phyloP scores from a whole-genome alignment of 2,329 filamentous ascomycete genomes.

The Stagonosporopsis cucurbitacearum region DNA sequence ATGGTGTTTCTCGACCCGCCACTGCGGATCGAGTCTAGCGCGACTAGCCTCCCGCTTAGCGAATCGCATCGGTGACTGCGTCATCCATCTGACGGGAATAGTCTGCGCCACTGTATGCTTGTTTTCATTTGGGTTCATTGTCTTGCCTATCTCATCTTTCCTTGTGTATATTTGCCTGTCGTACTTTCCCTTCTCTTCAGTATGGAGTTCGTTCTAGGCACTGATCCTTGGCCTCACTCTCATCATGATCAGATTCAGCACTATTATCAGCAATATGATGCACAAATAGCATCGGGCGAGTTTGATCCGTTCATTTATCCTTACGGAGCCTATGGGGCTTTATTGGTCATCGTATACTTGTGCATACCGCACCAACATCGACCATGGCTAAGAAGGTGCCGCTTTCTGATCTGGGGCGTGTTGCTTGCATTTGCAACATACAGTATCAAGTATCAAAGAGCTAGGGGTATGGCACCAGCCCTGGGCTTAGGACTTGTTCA shows the following conservation, averaged over 20 bases:
- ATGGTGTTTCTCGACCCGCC: slow-evolving; percentile 41
- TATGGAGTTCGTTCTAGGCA: slow-evolving; percentile 8
- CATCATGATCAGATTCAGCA: slow-evolving; percentile 43
- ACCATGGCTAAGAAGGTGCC: slow-evolving; percentile 49
- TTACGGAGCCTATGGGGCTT: slow-evolving; percentile 48
- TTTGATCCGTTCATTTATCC: slow-evolving; percentile 55
- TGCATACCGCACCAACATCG: slow-evolving; percentile 57
- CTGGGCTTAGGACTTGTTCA: slow-evolving; percentile 63
- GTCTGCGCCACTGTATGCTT: slow-evolving; percentile 25
- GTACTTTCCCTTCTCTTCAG: not conserved
- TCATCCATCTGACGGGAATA: slow-evolving; percentile 28
- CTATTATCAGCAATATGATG: slow-evolving; percentile 51
- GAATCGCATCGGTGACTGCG: slow-evolving; percentile 34
- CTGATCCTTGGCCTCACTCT: slow-evolving; percentile 39
- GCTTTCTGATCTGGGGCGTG: slow-evolving; percentile 55
- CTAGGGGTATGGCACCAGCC: slow-evolving; percentile 58
- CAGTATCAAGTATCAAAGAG: slow-evolving; percentile 54
- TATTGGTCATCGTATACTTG: slow-evolving; percentile 57
- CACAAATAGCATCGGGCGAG: slow-evolving; percentile 48
- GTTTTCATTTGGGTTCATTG: slow-evolving; percentile 10
- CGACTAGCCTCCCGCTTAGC: slow-evolving; percentile 28
- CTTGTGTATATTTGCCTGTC: not conserved
- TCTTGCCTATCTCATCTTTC: slow-evolving; percentile 8
- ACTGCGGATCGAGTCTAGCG: slow-evolving; percentile 24
- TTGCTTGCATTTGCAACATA: slow-evolving; percentile 54